Conservation (phyloP, 495 filamentous ascomycete species). For the Annulohypoxylon stygium region DNA sequence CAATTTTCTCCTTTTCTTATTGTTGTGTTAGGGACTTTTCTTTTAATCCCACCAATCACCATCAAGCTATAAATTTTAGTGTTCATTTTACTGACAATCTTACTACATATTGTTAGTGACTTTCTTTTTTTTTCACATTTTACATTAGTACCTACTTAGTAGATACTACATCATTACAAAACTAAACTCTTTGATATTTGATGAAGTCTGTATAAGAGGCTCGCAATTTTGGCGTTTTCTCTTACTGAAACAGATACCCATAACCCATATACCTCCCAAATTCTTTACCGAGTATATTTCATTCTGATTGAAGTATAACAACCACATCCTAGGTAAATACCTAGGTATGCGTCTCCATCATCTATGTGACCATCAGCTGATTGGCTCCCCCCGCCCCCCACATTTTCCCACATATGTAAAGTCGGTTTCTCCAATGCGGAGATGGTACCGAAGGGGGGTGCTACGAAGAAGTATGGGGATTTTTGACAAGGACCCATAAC, state of each 20-base stretch:
- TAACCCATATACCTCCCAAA: neutral
- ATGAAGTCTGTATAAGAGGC: neutral
- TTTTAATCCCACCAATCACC: conserved; percentile 23
- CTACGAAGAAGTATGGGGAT: conserved; percentile 44
- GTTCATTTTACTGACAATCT: conserved; percentile 1
- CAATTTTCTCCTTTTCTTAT: conserved; percentile 2
- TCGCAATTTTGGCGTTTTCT: neutral
- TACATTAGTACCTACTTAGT: neutral
- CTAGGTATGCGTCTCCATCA: conserved; percentile 5
- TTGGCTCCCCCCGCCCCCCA: conserved; percentile 50
- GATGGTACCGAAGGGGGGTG: conserved; percentile 40
- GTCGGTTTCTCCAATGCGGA: conserved; percentile 52
- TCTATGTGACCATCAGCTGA: conserved; percentile 23
- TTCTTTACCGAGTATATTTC: conserved; percentile 8
- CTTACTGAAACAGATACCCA: neutral
- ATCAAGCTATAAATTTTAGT: conserved; percentile 2
- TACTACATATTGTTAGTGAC: conserved; percentile 1
- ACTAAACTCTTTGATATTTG: neutral
- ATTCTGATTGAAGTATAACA: conserved; percentile 20
- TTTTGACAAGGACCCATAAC: conserved; percentile 29
- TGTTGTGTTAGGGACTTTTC: neutral
- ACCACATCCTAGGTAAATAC: neutral
- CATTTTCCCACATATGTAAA: conserved; percentile 41
- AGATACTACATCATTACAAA: neutral
- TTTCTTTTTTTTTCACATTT: neutral